Percentiles rank a stretch among this genome's conserved stretches.
These are phyloP conservation scores for Amylocystis lapponica DNA, from an alignment of 768 basidiomycete genomes.

Conservation along the genomic window DNA sequence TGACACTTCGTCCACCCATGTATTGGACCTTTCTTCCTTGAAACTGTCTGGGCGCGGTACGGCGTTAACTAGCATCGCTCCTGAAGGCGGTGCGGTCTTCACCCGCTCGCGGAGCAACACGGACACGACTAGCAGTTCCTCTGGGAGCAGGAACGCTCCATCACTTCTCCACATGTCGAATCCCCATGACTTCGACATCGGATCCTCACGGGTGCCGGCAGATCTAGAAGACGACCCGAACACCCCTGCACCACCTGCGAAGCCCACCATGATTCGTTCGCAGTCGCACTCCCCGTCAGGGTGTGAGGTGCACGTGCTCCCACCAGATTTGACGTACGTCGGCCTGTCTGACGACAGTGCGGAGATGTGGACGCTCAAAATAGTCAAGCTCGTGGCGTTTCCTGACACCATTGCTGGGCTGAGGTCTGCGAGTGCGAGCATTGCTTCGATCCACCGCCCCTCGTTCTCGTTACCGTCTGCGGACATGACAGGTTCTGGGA, in stretches of 20 bases:
- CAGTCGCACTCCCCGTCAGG: slow-evolving; percentile 51
- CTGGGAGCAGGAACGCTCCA: slow-evolving; percentile 1
- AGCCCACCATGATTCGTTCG: slow-evolving; percentile 20
- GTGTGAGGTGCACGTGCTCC: slow-evolving; percentile 55
- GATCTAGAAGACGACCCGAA: neutral
- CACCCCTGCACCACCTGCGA: neutral
- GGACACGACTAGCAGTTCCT: slow-evolving; percentile 23
- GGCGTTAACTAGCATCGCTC: slow-evolving; percentile 2
- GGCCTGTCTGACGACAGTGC: slow-evolving; percentile 64
- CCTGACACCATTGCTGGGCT: slow-evolving; percentile 70
- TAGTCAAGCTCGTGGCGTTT: slow-evolving; percentile 72
- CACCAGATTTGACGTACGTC: slow-evolving; percentile 72
- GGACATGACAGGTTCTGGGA: too few species aligned
- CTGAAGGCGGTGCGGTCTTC: slow-evolving; percentile 39
- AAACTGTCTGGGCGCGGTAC: slow-evolving; percentile 23
- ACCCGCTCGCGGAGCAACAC: slow-evolving; percentile 42
- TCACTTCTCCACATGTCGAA: slow-evolving; percentile 1
- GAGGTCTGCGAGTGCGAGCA: slow-evolving; percentile 1
- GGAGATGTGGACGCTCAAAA: slow-evolving; percentile 71
- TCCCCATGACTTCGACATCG: neutral
- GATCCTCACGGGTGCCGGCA: neutral
- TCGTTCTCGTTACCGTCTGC: slow-evolving; percentile 3
- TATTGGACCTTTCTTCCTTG: slow-evolving; percentile 32
- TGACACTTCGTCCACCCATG: slow-evolving; percentile 12
- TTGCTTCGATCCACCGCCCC: neutral